Evolutionary conservation across 306 rosid species (phyloP).

Genomic region (Lathyrus aphaca): DNA sequence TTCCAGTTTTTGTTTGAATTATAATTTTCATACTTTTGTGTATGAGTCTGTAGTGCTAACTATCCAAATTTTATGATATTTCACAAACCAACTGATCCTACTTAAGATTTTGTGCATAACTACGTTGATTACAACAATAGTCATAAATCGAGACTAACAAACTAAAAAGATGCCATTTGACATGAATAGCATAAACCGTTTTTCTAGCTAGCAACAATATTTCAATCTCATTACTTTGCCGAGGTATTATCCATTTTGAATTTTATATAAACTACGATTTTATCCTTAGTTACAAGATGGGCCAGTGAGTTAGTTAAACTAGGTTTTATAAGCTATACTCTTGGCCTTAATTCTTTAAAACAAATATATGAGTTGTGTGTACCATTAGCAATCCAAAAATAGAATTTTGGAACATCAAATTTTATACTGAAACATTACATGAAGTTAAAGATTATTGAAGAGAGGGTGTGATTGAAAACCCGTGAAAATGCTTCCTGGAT

Average conservation of each 20-base stretch:
- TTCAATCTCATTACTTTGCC: neutral
- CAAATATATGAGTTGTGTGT: neutral
- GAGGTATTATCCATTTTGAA: neutral
- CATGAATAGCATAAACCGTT: neutral
- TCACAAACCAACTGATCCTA: no score
- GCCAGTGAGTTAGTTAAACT: neutral
- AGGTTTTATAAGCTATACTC: neutral
- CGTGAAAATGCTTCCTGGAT: constrained; percentile 47
- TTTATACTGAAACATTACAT: neutral
- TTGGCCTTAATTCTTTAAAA: neutral
- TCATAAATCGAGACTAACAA: neutral
- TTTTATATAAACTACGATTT: neutral
- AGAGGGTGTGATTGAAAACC: constrained; percentile 26
- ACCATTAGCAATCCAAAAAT: neutral
- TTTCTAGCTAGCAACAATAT: neutral
- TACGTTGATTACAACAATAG: neutral
- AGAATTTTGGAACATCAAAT: neutral
- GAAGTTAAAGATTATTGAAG: constrained; percentile 30
- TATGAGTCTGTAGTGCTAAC: no score
- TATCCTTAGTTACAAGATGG: neutral
- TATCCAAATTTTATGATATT: no score
- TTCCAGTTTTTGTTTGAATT: no score
- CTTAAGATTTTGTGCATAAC: no score
- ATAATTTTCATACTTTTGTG: no score
- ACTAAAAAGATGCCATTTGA: neutral